Percentiles rank a stretch among this genome's conserved stretches.
Evolutionary conservation across 352 stramenopile species (phyloP).

Genomic region (Phytophthora tubulina): DNA sequence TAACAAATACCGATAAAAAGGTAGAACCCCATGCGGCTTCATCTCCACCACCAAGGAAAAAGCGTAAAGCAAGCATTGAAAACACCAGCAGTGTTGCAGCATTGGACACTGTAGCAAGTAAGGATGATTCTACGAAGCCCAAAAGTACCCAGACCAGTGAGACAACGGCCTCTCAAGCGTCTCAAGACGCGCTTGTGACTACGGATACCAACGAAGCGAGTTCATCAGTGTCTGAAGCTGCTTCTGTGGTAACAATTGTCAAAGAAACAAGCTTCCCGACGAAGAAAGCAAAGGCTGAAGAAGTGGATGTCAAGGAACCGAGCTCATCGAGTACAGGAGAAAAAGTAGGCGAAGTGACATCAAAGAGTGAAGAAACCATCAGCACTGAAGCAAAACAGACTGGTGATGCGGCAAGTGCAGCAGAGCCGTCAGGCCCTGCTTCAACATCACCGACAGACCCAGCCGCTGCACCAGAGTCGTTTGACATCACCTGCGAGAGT

Average conservation of each 20-base stretch:
- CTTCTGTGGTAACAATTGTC: slow-evolving; percentile 3
- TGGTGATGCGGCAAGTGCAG: slow-evolving; percentile 6
- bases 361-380: neutral
- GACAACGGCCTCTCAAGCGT: neutral
- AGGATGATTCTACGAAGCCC: slow-evolving; percentile 1
- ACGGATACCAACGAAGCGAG: slow-evolving; percentile 7
- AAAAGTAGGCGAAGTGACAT: slow-evolving; percentile 1
- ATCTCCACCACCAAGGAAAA: slow-evolving; percentile 28
- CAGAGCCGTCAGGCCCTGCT: slow-evolving; percentile 12
- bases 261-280: slow-evolving; percentile 1
- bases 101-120: slow-evolving; percentile 5
- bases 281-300: slow-evolving; percentile 8
- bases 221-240: neutral
- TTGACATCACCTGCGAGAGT: slow-evolving; percentile 82
- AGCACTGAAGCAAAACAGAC: slow-evolving; percentile 8
- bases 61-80: slow-evolving; percentile 28
- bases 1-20: slow-evolving; percentile 10
- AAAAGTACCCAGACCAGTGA: slow-evolving; percentile 11
- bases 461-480: slow-evolving; percentile 53
- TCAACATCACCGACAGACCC: slow-evolving; percentile 37
- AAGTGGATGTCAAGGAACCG: neutral
- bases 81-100: neutral
- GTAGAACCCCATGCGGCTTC: neutral
- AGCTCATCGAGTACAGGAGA: slow-evolving; percentile 4
- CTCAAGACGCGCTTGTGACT: slow-evolving; percentile 4